These are phyloP conservation scores for Firmiana major DNA, from an alignment of 345 rosid genomes.

Conservation along the genomic window DNA sequence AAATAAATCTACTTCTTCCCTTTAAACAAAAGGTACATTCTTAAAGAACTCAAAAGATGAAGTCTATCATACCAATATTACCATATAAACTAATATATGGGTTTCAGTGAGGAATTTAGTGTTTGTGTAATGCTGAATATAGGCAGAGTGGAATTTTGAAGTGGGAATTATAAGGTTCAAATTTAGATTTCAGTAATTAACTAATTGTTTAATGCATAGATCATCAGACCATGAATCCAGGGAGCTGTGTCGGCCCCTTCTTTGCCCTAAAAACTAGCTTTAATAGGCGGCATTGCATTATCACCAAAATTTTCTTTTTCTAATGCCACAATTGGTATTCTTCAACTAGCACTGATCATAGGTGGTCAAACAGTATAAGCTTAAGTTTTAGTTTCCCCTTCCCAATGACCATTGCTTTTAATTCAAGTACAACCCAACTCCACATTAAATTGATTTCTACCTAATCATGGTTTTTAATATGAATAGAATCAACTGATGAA, in stretches of 20 bases:
- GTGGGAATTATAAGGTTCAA: slow-evolving; percentile 18
- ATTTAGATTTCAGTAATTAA: slow-evolving; percentile 20
- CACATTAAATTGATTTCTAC: neutral
- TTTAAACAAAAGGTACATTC: no score
- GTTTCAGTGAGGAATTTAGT: slow-evolving; percentile 30
- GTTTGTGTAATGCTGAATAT: neutral
- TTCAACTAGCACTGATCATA: neutral
- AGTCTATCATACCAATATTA: neutral
- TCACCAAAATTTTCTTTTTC: neutral
- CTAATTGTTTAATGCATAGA: neutral
- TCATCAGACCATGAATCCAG: slow-evolving; percentile 21
- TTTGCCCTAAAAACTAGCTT: neutral
- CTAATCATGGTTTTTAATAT: neutral
- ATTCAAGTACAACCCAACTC: neutral
- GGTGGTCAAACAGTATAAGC: neutral
- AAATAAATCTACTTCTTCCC: no score
- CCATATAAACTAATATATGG: neutral
- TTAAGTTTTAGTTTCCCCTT: neutral
- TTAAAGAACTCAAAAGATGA: neutral
- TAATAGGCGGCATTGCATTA: neutral
- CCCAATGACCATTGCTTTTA: neutral
- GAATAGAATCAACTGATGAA: neutral
- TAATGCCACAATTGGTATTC: neutral
- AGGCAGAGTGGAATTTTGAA: neutral
- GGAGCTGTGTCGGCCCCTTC: slow-evolving; percentile 30